Conservation (phyloP, 2,329 filamentous ascomycete genomes). For the Hymenoscyphus albidus region DNA sequence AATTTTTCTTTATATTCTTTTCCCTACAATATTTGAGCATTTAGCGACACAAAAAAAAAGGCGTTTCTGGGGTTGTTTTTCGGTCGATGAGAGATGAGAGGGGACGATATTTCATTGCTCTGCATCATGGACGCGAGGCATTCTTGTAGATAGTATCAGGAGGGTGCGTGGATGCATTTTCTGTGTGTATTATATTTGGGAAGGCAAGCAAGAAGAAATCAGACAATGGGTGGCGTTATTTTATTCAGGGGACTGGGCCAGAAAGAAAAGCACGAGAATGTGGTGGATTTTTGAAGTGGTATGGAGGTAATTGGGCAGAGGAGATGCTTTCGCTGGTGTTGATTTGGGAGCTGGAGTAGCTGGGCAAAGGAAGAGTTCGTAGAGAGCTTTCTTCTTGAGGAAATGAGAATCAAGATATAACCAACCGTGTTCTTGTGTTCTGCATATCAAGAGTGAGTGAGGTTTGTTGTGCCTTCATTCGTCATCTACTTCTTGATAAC, state of each 20-base stretch:
- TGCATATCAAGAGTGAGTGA: no score
- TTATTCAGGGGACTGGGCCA: neutral
- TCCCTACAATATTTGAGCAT: neutral
- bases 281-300: neutral
- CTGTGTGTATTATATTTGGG: neutral
- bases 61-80: neutral
- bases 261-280: neutral
- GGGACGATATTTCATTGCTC: neutral
- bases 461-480: no score
- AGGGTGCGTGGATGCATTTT: neutral
- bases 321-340: neutral
- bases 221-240: neutral
- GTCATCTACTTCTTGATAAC: no score
- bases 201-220: neutral
- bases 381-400: no score
- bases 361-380: no score
- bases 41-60: neutral
- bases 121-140: neutral
- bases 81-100: neutral
- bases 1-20: neutral
- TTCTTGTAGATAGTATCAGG: constrained; percentile 4
- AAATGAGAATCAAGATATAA: no score
- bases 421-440: no score
- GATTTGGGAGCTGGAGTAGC: no score
- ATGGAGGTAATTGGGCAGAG: neutral